Conservation (phyloP, 768 basidiomycete species). For the Serendipita sp. region DNA sequence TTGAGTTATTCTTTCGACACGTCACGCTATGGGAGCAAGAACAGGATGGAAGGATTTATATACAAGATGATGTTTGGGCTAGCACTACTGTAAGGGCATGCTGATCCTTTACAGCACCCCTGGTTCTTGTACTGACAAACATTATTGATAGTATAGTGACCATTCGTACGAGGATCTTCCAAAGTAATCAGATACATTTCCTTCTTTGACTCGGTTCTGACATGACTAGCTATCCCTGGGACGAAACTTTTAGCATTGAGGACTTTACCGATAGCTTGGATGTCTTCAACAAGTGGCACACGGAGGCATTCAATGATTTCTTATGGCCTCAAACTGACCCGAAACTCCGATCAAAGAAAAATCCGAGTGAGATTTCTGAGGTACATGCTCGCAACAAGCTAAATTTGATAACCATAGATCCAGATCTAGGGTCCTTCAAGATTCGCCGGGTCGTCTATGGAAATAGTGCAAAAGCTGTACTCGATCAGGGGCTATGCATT, state of each 20-base stretch:
- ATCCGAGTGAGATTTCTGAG: neutral
- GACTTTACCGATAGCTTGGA: conserved; percentile 4
- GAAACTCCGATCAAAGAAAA: neutral
- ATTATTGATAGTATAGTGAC: neutral
- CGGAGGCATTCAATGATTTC: too few relatives aligned
- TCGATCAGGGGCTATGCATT: neutral
- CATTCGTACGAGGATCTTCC: conserved; percentile 7
- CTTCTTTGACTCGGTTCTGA: neutral
- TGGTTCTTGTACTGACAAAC: conserved; percentile 5
- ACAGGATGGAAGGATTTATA: conserved; percentile 5
- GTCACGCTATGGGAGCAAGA: conserved; percentile 10
- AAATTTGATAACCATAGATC: neutral
- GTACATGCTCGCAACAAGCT: neutral
- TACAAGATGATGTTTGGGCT: neutral
- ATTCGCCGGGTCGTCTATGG: conserved; percentile 3
- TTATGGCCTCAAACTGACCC: too few relatives aligned
- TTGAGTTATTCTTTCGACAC: conserved; percentile 10
- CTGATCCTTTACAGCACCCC: too few relatives aligned
- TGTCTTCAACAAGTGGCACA: conserved; percentile 4
- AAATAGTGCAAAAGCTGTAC: neutral
- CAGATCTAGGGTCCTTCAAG: neutral
- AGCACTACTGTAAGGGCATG: neutral
- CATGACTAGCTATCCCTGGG: conserved; percentile 6
- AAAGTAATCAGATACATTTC: neutral
- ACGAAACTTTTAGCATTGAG: conserved; percentile 5